phyloP scores from a whole-genome alignment of 179 eudicot genomes.

The Patellifolia procumbens region DNA sequence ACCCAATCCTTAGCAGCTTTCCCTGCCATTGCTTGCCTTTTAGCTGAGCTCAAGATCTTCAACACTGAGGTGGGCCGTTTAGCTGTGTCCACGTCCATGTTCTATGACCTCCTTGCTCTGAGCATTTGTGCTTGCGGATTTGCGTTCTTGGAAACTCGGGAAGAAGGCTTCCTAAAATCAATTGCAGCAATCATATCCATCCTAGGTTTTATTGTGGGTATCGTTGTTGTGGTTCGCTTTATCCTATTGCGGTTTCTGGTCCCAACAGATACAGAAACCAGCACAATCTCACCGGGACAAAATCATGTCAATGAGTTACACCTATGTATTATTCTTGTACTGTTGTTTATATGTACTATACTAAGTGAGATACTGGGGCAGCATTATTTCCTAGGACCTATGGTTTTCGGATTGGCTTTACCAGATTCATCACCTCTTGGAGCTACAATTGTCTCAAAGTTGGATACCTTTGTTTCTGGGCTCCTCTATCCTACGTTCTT shows the following conservation, averaged over 20 bases:
- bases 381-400: slow-evolving; percentile 55
- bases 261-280: not conserved
- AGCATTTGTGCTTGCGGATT: slow-evolving; percentile 25
- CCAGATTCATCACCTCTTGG: slow-evolving; percentile 73
- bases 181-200: slow-evolving; percentile 10
- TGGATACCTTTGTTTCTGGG: slow-evolving; percentile 41
- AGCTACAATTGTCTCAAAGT: slow-evolving; percentile 41
- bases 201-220: slow-evolving; percentile 2
- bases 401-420: slow-evolving; percentile 47
- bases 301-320: slow-evolving; percentile 24
- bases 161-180: not conserved
- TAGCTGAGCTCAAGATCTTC: slow-evolving; percentile 58
- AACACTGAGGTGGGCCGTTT: slow-evolving; percentile 62
- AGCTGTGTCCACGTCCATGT: slow-evolving; percentile 49
- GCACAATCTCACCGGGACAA: not conserved
- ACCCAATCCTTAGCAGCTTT: slow-evolving; percentile 50
- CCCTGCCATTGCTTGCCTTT: slow-evolving; percentile 48
- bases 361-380: slow-evolving; percentile 53
- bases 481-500: slow-evolving; percentile 59
- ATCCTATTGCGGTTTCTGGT: slow-evolving; percentile 21
- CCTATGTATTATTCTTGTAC: slow-evolving; percentile 22
- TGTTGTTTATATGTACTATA: slow-evolving; percentile 32
- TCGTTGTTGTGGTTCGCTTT: slow-evolving; percentile 34
- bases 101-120: slow-evolving; percentile 47
- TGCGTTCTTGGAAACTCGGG: slow-evolving; percentile 14